Evolutionary conservation across 2,329 filamentous ascomycete genomes (phyloP), one percentile per base, ranked within the genome.

Genomic region (Nannizzia gypsea): DNA sequence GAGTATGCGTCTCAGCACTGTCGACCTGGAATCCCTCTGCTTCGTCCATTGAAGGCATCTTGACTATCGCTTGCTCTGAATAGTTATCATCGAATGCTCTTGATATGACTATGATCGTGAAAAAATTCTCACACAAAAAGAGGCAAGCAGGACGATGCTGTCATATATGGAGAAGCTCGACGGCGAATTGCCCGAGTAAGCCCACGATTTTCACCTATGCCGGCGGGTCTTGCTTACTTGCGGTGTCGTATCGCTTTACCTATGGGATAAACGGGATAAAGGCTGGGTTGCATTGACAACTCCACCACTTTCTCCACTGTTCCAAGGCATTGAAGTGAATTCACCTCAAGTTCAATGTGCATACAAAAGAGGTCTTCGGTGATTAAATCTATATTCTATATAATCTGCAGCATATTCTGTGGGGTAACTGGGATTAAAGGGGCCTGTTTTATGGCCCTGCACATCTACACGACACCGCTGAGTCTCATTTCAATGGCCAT

Each of bases 1-100:
- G 72, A 63, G 74, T 80, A 76, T 79, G 83, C 69, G 86, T 84
- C 76, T 89, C 87, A 68, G 85, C 77, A 68, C 85, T 84, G 61
- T 84, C 77, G 64, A 81, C 73, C 70, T 76, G 75, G 68, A 76
- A 77, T 44, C 75, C 75, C 62, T 76, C 72, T 55, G 75, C 74
- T 65, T 73, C 72, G 31, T 77, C 75, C 57, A 74, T 75, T 61
- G 77, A 77, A 61, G 72, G 71, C 76, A 77, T 77, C 3, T 64
- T 60, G 67, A 44, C 15, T 34, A 8, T 34, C n/a, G 31, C 9
- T 34, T 34, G 31, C 31, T 36, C 13, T 11, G 31, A 36, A 13
- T 11, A 36, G 31, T 36, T 36, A 36, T 13, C 31, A n/a, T n/a
- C 31, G 31, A 36, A 36, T 36, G 9, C 31, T 13, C 31, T 11